Base-by-base conservation (phyloP, 208 protist genomes). In the Strigomonas culicis region DNA sequence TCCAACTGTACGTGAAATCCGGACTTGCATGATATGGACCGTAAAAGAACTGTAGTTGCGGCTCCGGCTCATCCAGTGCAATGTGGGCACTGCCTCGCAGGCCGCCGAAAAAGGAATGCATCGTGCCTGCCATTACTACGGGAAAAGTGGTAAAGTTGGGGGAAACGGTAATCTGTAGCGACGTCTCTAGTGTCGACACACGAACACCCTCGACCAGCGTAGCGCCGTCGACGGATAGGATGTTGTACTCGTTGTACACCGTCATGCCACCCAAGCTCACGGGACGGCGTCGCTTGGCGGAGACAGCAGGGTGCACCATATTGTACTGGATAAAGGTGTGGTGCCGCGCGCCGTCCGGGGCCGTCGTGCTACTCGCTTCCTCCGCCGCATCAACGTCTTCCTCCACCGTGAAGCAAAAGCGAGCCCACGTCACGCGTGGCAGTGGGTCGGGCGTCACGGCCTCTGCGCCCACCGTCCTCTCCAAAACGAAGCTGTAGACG, bases 11-110 rank as follows among this genome's bases (percentile, higher is more conserved):
- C 24, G 60, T 59, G 66, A 90, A 90, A 43, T 66, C 66, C 30
- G 66, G 62, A 41, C 19, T 34, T 13, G 59, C 21, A 59, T 59
- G 25, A 52, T 84, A 88, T 0, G 87, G 76, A 1, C 84, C 84
- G 50, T 76, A 89, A 63, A 89, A 93, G 59, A 86, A 86, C 70
- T 93, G 87, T 59, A 80, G 34, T 66, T 90, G 82, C 25, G 77
- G 58, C 61, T 86, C 83, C 19, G 84, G 84, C 66, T 93, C 84
- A 50, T 86, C 87, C 4, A 64, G 24, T 0, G 70, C 55, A 7
- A 84, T 49, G 15, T 36, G 41, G 53, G 61, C 50, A 2, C 72
- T 80, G 10, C 87, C 87, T 27, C 83, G 83, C 64, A 86, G 63
- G 21, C 76, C 62, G 21, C 88, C 30, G 51, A 78, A 81, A 62